Evolutionary conservation across 2,329 filamentous ascomycete species (phyloP), one percentile per base, ranked within the genome.

Genomic region (Penicillium sp.): DNA sequence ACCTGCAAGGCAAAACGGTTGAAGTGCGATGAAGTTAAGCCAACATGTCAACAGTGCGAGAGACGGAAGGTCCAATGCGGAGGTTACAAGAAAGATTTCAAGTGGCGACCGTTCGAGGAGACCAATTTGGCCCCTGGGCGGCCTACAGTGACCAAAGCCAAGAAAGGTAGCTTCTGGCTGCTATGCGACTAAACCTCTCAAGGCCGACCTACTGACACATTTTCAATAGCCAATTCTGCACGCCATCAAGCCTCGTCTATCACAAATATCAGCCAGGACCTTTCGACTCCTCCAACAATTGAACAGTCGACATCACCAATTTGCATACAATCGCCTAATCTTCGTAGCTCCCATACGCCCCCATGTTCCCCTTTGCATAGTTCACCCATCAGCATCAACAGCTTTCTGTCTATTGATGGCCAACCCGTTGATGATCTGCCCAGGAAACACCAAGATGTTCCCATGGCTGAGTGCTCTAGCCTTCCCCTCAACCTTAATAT

Each of bases 21-120:
- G 49, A 90, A 89, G 73, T 90, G 87, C 73, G 87, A 89, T 69
- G 87, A 90, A 74, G 83, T 81, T 42, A 88, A 89, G 61, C 87
- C 86, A 0, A 80, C 78, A 19, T 89, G 86, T 64, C 77, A 83
- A 55, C 85, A 89, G 74, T 89, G 86, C 67, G 77, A 83, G 42
- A 83, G 82, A 62, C 79, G 86, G 49, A 84, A 81, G 58, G 85
- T 89, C 19, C 69, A 76, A 3, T 90, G 87, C 67, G 86, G 86
- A 55, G 87, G 87, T 34, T 90, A 89, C 73, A 87, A 84, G 70
- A 90, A 88, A 69, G 84, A 88, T 69, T 89, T 88, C 74, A 89
- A 89, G 77, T 90, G 87, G 87, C 78, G 85, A 48, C 81, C 85
- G 0, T 88, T 88, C 62, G 85, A 86, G 65, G 85, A 89, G 60